These are phyloP conservation scores for Exophiala xenobiotica DNA, from an alignment of 2,329 filamentous ascomycete species.

Conservation along the genomic window DNA sequence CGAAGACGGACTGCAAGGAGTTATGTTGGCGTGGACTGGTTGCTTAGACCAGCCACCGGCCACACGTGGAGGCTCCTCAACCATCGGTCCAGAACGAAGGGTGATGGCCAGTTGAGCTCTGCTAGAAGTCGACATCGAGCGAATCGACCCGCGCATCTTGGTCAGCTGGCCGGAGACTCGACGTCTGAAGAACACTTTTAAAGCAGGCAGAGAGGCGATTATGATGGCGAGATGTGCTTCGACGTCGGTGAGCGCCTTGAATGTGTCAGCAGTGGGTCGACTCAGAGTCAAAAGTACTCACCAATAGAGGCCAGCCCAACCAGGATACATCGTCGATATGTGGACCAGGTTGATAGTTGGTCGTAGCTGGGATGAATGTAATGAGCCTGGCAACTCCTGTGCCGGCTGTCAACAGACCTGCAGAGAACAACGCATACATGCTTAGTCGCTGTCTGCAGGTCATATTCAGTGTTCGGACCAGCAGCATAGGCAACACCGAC, in stretches of 20 bases:
- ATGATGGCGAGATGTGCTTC: slow-evolving; percentile 26
- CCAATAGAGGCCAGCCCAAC: slow-evolving; percentile 19
- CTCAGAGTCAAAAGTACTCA: slow-evolving; percentile 4
- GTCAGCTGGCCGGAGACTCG: neutral
- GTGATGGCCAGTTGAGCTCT: neutral
- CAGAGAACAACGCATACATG: slow-evolving; percentile 21
- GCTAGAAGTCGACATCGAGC: neutral
- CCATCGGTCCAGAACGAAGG: neutral
- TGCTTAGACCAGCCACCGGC: neutral
- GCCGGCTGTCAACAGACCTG: slow-evolving; percentile 21
- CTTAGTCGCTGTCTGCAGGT: slow-evolving; percentile 13
- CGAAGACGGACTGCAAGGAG: neutral
- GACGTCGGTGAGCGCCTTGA: slow-evolving; percentile 19
- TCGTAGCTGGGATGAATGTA: slow-evolving; percentile 16
- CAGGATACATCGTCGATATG: slow-evolving; percentile 21
- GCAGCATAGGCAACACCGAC: slow-evolving; percentile 22
- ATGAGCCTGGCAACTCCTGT: slow-evolving; percentile 14
- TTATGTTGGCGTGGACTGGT: neutral
- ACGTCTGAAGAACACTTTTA: slow-evolving; percentile 16
- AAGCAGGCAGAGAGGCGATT: slow-evolving; percentile 20
- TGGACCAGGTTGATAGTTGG: slow-evolving; percentile 14
- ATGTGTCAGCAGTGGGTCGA: neutral
- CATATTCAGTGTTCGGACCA: slow-evolving; percentile 13
- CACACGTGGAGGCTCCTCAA: neutral
- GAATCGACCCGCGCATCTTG: neutral